Percentiles rank a stretch among this genome's conserved stretches.
phyloP scores from a whole-genome alignment of 1,284 basidiomycete species.

The Cryptococcus jaspeensis region DNA sequence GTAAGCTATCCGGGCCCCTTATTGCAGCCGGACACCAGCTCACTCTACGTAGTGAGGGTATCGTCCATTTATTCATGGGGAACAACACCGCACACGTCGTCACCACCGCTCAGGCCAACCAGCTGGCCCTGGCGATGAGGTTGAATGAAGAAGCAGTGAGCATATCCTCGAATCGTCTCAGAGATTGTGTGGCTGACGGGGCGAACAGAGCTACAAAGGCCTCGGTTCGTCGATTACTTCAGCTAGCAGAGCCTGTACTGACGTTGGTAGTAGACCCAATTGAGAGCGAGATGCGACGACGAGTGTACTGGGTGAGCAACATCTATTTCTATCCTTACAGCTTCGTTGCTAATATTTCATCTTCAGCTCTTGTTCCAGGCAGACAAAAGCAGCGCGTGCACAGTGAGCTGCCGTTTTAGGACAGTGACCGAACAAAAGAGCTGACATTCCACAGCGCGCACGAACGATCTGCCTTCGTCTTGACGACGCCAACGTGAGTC shows the following conservation, averaged over 20 bases:
- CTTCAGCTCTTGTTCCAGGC: constrained; percentile 43
- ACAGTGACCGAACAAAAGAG: neutral
- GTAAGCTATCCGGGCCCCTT: constrained; percentile 2
- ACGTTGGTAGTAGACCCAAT: constrained; percentile 24
- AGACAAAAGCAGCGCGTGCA: constrained; percentile 45
- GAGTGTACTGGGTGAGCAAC: constrained; percentile 38
- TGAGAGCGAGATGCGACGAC: constrained; percentile 37
- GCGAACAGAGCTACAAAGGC: constrained; percentile 32
- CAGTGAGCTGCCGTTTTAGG: constrained; percentile 12
- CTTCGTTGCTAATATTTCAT: neutral
- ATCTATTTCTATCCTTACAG: no score
- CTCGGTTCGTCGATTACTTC: neutral
- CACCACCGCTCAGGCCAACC: constrained; percentile 38
- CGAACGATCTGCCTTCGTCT: constrained; percentile 37
- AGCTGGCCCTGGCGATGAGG: constrained; percentile 38
- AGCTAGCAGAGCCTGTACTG: neutral
- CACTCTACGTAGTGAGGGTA: constrained; percentile 29
- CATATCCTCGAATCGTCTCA: neutral
- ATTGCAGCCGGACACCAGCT: neutral
- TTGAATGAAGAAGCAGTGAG: constrained; percentile 41
- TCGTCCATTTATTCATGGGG: constrained; percentile 41
- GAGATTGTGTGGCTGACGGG: constrained; percentile 12
- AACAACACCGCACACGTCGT: constrained; percentile 46
- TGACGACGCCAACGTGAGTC: constrained; percentile 29
- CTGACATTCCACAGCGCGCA: constrained; percentile 20